These are phyloP conservation scores for Hypomyces rosellus DNA, from an alignment of 2,329 filamentous ascomycete genomes.

Conservation along the genomic window DNA sequence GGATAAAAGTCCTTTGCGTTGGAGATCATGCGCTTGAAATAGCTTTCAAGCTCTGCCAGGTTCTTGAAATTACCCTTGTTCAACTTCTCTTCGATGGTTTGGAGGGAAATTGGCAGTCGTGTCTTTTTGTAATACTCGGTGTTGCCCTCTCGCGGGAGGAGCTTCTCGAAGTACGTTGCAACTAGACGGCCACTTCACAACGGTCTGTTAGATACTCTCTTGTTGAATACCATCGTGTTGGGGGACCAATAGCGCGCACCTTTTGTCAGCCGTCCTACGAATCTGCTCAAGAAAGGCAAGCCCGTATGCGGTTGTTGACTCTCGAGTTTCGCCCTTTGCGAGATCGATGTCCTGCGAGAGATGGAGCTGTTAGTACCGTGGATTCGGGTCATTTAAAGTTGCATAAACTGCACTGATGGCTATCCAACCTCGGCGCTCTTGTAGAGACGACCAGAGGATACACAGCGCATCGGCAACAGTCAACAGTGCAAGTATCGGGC, in stretches of 20 bases:
- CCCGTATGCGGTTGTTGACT: constrained; percentile 66
- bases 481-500: no score
- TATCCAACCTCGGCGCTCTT: no score
- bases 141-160: constrained; percentile 58
- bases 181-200: constrained; percentile 61
- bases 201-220: constrained; percentile 14
- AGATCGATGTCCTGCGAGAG: constrained; percentile 38
- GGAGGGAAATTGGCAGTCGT: constrained; percentile 70
- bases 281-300: constrained; percentile 69
- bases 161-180: constrained; percentile 66
- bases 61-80: constrained; percentile 60
- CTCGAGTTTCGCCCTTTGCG: constrained; percentile 52
- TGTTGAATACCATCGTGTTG: neutral
- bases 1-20: constrained; percentile 84
- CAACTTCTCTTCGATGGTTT: constrained; percentile 70
- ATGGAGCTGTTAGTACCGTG: constrained; percentile 6
- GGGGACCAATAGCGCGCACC: constrained; percentile 43
- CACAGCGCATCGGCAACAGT: no score
- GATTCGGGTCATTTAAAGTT: neutral
- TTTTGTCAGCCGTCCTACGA: constrained; percentile 73
- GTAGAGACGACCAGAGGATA: no score
- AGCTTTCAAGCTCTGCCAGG: constrained; percentile 71
- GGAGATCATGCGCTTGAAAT: constrained; percentile 79
- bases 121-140: constrained; percentile 74
- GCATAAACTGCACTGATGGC: neutral